Base-by-base conservation (phyloP, 768 basidiomycete genomes). In the Tylopilus felleus region DNA sequence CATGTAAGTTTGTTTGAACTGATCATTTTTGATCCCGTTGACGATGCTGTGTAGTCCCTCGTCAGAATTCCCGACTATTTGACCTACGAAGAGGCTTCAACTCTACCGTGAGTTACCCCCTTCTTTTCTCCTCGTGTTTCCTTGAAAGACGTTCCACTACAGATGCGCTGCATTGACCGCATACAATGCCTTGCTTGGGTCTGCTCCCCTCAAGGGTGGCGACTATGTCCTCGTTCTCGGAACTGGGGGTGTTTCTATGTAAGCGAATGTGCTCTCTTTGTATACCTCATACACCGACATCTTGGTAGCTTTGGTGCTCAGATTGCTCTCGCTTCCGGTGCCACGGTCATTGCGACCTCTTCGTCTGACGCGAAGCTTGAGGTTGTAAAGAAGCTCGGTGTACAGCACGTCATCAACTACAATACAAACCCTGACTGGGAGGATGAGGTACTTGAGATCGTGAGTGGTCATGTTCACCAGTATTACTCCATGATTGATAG, bases 341-440 rank as follows among this genome's bases (percentile, higher is more conserved):
- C 84, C 2, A 78, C 69, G 1, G 84, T 86, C 53, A 85, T 89
- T 58, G 75, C 77, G 25, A 88, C 85, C 0, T 86, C 85, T n/a
- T 86, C 84, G 1, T 83, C 82, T 0, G 83, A 86, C 59, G 75
- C 77, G 44, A 89, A 88, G 60, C 73, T 86, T 16, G 73, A 78
- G 55, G 57, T 78, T 27, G 83, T 76, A 9, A 68, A 72, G 42
- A 75, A 74, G 41, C 75, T 84, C 19, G 83, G 85, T 21, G 77
- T 74, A 13, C 73, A 76, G 14, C 71, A 83, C 50, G 59, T 79
- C 19, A 83, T 88, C 71, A 85, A 87, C 71, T 88, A 87, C 65
- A 80, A 74, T 53, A 78, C 69, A 56, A 73, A 70, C 1, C 77
- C 80, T 2, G 65, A 83, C 39, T 88, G 85, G 85, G 80, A 84